These are phyloP conservation scores for Citrus unshiu DNA, from an alignment of 345 rosid species.

Conservation along the genomic window DNA sequence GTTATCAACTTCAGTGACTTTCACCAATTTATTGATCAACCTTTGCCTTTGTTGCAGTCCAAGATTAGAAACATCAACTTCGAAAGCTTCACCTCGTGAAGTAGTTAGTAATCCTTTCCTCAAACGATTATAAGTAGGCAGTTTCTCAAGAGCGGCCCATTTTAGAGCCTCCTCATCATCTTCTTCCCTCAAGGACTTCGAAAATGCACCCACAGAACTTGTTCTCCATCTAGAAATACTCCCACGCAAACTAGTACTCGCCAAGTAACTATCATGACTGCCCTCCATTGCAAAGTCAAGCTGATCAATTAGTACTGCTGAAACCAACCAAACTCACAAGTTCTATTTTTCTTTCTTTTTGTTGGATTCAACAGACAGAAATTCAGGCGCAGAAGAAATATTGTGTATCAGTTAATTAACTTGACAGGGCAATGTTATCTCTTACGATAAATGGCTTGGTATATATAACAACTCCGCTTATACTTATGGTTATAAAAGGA, in stretches of 20 bases:
- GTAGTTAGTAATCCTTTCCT: slow-evolving; percentile 37
- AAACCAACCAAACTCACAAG: too few species aligned
- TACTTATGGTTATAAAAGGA: too few species aligned
- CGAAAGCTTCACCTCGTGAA: slow-evolving; percentile 13
- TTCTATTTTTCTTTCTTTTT: too few species aligned
- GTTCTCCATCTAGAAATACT: slow-evolving; percentile 23
- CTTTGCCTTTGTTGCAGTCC: slow-evolving; percentile 20
- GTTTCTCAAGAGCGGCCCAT: slow-evolving; percentile 53
- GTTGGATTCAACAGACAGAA: too few species aligned
- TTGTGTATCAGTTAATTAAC: too few species aligned
- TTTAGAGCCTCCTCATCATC: slow-evolving; percentile 58
- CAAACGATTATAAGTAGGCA: slow-evolving; percentile 42
- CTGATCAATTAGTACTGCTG: too few species aligned
- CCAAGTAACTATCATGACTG: not conserved
- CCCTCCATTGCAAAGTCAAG: not conserved
- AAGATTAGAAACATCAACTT: slow-evolving; percentile 17
- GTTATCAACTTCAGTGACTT: slow-evolving; percentile 29
- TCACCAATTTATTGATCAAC: slow-evolving; percentile 27
- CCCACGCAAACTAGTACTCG: not conserved
- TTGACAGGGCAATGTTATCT: too few species aligned
- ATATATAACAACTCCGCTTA: too few species aligned
- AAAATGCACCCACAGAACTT: slow-evolving; percentile 39
- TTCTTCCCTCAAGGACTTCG: slow-evolving; percentile 55
- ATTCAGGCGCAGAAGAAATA: too few species aligned
- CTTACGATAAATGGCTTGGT: too few species aligned